Conservation (phyloP, 345 rosid species). For the Ailanthus altissimus region DNA sequence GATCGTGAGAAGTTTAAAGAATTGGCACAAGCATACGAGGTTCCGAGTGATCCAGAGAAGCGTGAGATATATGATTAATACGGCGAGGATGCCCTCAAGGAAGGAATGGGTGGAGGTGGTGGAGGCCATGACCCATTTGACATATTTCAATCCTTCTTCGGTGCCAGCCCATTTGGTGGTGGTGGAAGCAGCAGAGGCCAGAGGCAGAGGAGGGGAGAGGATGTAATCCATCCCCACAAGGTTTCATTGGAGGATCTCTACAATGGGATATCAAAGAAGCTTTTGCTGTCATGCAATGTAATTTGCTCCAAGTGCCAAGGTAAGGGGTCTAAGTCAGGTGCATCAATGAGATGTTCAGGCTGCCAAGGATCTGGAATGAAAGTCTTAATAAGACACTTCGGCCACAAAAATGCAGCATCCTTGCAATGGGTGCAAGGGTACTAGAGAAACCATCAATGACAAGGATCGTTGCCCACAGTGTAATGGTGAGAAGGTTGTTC, state of each 20-base stretch:
- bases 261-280: slow-evolving; percentile 79
- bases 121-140: slow-evolving; percentile 76
- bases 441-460: slow-evolving; percentile 69
- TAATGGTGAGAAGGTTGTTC: slow-evolving; percentile 71
- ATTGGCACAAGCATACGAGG: slow-evolving; percentile 83
- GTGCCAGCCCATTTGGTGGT: slow-evolving; percentile 76
- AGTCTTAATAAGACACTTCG: slow-evolving; percentile 67
- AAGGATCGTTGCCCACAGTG: slow-evolving; percentile 71
- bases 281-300: slow-evolving; percentile 70
- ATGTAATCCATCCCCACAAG: slow-evolving; percentile 83
- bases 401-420: slow-evolving; percentile 83
- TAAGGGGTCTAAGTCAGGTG: slow-evolving; percentile 78
- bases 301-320: slow-evolving; percentile 89
- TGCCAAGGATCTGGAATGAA: slow-evolving; percentile 83
- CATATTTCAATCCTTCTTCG: slow-evolving; percentile 76
- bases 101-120: slow-evolving; percentile 83
- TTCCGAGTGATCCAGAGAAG: slow-evolving; percentile 73
- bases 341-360: slow-evolving; percentile 62
- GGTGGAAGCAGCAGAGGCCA: slow-evolving; percentile 86
- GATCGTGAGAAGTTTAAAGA: slow-evolving; percentile 83
- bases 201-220: slow-evolving; percentile 92
- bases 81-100: slow-evolving; percentile 86
- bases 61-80: slow-evolving; percentile 79
- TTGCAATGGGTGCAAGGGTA: slow-evolving; percentile 72
- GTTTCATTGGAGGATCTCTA: slow-evolving; percentile 85